Percentiles rank a stretch among this genome's conserved stretches.
Evolutionary conservation across 192 early-diverging fungal genomes (phyloP).

Genomic region (Phycomyces blakesleeanus): DNA sequence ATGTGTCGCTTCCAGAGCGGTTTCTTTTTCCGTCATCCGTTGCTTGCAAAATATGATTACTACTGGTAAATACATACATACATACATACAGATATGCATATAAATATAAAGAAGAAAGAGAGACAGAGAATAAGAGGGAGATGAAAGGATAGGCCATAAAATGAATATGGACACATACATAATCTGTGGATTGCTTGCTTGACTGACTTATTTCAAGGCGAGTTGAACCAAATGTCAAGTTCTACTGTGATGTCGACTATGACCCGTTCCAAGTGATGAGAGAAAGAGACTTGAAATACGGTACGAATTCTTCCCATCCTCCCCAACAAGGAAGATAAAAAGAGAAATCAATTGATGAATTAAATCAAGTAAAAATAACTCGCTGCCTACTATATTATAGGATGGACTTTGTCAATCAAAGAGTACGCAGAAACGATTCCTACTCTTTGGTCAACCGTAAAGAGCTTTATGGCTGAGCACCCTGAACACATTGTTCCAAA

Average conservation of each 20-base stretch:
- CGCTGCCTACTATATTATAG: not conserved
- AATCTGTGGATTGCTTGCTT: not conserved
- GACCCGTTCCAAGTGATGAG: constrained; percentile 72
- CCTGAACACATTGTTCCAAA: constrained; percentile 35
- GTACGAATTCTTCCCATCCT: not conserved
- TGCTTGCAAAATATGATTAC: constrained; percentile 65
- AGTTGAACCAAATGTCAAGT: constrained; percentile 70
- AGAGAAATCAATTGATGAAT: too few relatives aligned
- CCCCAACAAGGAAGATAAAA: too few relatives aligned
- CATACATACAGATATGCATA: not conserved
- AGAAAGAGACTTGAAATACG: constrained; percentile 65
- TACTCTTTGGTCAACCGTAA: constrained; percentile 58
- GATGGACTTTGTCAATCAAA: constrained; percentile 59
- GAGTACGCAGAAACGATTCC: constrained; percentile 58
- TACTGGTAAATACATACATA: constrained; percentile 67
- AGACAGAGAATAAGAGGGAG: too few relatives aligned
- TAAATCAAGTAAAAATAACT: not conserved
- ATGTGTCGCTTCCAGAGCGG: constrained; percentile 77
- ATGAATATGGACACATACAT: too few relatives aligned
- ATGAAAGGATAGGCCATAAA: too few relatives aligned
- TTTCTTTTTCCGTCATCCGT: constrained; percentile 70
- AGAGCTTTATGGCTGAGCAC: constrained; percentile 48
- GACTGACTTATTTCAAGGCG: constrained; percentile 26
- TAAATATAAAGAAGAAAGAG: too few relatives aligned
- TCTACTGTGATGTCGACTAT: constrained; percentile 68